A percentile compares a stretch with the other conserved stretches of the same genome.
Conservation (phyloP, 176 grass and related monocot genomes). For the Carex cristatella region DNA sequence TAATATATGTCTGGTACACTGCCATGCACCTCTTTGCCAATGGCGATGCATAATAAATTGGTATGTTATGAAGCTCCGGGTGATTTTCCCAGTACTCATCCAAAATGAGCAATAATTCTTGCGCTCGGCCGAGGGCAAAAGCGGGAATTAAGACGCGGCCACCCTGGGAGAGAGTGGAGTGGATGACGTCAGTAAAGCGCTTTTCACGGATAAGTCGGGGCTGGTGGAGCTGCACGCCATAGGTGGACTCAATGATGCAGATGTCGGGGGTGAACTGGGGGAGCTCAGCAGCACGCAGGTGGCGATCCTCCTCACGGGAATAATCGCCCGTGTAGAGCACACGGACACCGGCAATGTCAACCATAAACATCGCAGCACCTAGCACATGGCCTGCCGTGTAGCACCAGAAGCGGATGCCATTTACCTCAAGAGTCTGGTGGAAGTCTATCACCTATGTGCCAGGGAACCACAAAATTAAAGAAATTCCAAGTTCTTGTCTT, state of each 20-base stretch:
- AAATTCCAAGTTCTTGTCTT: not conserved
- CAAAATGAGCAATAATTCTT: conserved; percentile 81
- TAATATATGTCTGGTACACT: conserved; percentile 97
- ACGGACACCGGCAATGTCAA: conserved; percentile 88
- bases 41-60: conserved; percentile 92
- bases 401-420: conserved; percentile 99
- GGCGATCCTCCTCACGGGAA: conserved; percentile 85
- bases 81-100: conserved; percentile 97
- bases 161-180: conserved; percentile 68
- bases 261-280: conserved; percentile 82
- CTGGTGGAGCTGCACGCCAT: conserved; percentile 86
- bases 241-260: conserved; percentile 92
- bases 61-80: conserved; percentile 85
- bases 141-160: conserved; percentile 88
- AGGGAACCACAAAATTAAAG: not conserved
- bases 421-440: conserved; percentile 90
- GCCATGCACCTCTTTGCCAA: conserved; percentile 95
- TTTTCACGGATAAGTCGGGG: conserved; percentile 64
- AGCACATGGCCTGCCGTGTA: conserved; percentile 95
- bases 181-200: conserved; percentile 85
- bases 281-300: conserved; percentile 75
- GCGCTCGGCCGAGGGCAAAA: conserved; percentile 88
- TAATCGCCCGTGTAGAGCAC: conserved; percentile 95
- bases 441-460: conserved; percentile 81
- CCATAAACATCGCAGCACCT: conserved; percentile 98